Evolutionary conservation across 2,329 filamentous ascomycete genomes (phyloP), one percentile per base, ranked within the genome.

Genomic region (Claviceps humidiphila): DNA sequence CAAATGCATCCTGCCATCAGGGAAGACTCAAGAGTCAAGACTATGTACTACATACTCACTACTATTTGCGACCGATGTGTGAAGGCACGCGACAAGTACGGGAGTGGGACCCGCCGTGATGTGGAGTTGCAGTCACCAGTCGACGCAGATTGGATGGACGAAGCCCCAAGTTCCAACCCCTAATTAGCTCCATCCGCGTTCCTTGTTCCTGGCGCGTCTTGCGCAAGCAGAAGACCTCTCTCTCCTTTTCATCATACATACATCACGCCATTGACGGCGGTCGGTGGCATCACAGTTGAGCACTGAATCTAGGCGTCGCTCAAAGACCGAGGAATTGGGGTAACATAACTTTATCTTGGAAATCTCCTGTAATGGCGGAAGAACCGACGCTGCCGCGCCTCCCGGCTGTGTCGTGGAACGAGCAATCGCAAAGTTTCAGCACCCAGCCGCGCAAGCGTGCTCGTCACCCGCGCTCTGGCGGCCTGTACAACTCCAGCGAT

Each of bases 401-500:
- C 16, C 66, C 67, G 2, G 65, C 62, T 13, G 60, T 69, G 37
- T 67, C 66, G 37, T 68, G 68, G 68, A 61, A 72, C 54, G 64
- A 66, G 54, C 58, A 65, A 41, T 66, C 66, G 1, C 66, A 70
- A 54, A 66, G 59, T 58, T 68, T 72, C 54, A 66, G 62, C 58
- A 67, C 68, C 38, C 66, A 67, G 51, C 62, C 66, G 5, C 63
- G 64, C 53, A 73, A 73, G 61, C 70, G 70, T 58, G 63, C 62
- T 51, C 64, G 67, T 43, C 59, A 61, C 37, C 58, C 62, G 17
- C 58, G 53, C 20, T 54, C 59, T 30, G 60, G 60, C 24, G 59
- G 63, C 53, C 61, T 63, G 51, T 68, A 76, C 61, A 80, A 81
- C 61, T 87, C 82, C 20, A 87, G 84, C 61, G 84, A 88, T 60